Evolutionary conservation across 2,329 filamentous ascomycete species (phyloP).

Genomic region (Amylocarpus encephaloides): DNA sequence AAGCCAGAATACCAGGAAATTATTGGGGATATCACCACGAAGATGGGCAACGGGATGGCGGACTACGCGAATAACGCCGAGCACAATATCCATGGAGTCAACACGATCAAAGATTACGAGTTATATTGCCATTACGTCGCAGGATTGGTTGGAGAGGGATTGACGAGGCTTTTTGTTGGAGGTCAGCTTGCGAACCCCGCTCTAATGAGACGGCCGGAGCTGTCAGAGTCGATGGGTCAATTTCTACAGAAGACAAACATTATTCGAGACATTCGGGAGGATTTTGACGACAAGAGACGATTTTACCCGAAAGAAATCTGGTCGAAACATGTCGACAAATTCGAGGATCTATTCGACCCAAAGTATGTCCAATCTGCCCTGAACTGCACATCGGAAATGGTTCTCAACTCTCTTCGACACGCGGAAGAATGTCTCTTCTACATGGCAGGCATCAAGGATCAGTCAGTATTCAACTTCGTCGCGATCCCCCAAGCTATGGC

Average conservation of each 20-base stretch:
- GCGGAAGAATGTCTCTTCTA: slow-evolving; percentile 96
- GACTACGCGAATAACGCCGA: slow-evolving; percentile 86
- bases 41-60: slow-evolving; percentile 99
- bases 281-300: slow-evolving; percentile 76
- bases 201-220: slow-evolving; percentile 67
- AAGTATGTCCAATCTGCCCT: slow-evolving; percentile 72
- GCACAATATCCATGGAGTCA: slow-evolving; percentile 70
- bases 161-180: slow-evolving; percentile 85
- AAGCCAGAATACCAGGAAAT: slow-evolving; percentile 79
- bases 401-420: slow-evolving; percentile 79
- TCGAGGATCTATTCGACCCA: slow-evolving; percentile 83
- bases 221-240: slow-evolving; percentile 94
- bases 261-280: slow-evolving; percentile 90
- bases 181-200: slow-evolving; percentile 80
- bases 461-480: slow-evolving; percentile 98
- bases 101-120: slow-evolving; percentile 85
- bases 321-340: slow-evolving; percentile 88
- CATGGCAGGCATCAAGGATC: slow-evolving; percentile 87
- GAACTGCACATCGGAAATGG: slow-evolving; percentile 87
- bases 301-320: slow-evolving; percentile 98
- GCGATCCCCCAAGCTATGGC: slow-evolving; percentile 97
- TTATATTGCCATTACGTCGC: slow-evolving; percentile 97
- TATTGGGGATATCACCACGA: slow-evolving; percentile 84
- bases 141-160: slow-evolving; percentile 92
- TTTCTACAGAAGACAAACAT: slow-evolving; percentile 99